Base-by-base conservation (phyloP, 2,329 filamentous ascomycete genomes). In the Phoma sp. region DNA sequence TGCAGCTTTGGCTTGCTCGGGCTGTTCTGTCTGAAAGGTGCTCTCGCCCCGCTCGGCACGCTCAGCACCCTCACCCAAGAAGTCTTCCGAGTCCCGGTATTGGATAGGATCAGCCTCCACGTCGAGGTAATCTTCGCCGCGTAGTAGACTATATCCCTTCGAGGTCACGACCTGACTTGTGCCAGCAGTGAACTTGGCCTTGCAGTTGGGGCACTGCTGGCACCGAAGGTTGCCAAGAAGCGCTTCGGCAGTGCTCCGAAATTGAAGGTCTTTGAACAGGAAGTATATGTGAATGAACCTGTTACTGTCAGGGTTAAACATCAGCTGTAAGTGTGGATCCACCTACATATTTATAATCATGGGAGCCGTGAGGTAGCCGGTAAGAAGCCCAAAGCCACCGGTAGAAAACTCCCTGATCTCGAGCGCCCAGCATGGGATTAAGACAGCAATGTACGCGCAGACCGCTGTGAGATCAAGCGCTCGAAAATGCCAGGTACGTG, bases 141-240 rank as follows among this genome's bases (percentile, higher is more conserved):
- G 47, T 6, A 56, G 25, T 11, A 56, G 53, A 27, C 53, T 56
- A 43, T 56, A 56, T 23, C 53, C 53, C 39, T 56, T 50, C 27
- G 50, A 47, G 5, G 27, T 56, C 23, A 36, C 51, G 10, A 42
- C 37, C 14, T 32, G 10, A 27, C 25, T 25, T 25, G 24, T 18
- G 32, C 27, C 25, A 25, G 47, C 25, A 10, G 44, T 22, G 35
- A 56, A 52, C 8, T 35, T 47, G 4, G 47, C 47, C 25, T 52
- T 42, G 29, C 53, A 56, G 18, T 56, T 47, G 3, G 47, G 53
- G 29, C 53, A 56, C 38, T 52, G 47, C 43, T 51, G 53, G 23
- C 43, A 56, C 9, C 37, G 10, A 5, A 7, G 23, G 4, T 18
- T 27, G n/a, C 7, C n/a, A 3, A 32, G 25, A 14, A 37, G 7